Base-by-base conservation (phyloP, 345 rosid genomes). In the Hibiscus trionum region DNA sequence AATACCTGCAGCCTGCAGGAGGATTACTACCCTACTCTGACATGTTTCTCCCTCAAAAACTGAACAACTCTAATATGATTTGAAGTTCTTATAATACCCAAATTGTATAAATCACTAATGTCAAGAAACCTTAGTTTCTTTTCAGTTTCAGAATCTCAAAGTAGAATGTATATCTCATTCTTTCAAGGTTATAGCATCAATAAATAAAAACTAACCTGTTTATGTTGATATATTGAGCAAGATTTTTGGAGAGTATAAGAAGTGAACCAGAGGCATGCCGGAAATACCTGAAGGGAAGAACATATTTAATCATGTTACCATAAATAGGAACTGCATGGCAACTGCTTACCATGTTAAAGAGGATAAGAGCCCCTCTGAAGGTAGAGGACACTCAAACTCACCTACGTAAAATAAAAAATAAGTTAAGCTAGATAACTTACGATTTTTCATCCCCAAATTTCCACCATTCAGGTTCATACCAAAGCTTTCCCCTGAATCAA, bases 391-490 rank as follows among this genome's bases (percentile, higher is more conserved):
- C 47, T 7, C 61, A 19, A 55, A 9, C 11, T 11, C 42, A 19
- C 24, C 16, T 15, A 33, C 4, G 55, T 14, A 56, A 46, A 65
- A 11, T 24, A 7, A 63, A 10, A 27, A 27, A 39, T 39, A 57
- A 55, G 49, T 46, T 56, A 80, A 79, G 63, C 73, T 12, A 74
- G 63, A 76, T 56, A 61, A 88, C 99, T 89, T 87, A 95, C 99
- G 97, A 86, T 82, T 92, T 92, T 68, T 85, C 90, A 46, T 90
- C 96, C 55, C 98, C 97, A 72, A 92, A 92, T 77, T 90, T 95
- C 99, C 99, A 92, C 97, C 99, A 95, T 5, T 95, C 99, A 31
- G 99, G 93, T 76, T 95, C 99, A 76, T 87, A 90, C 99, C 99
- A 95, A 78, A 78, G 85, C 73, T 63, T 85, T 78, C 94, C 97